These are phyloP conservation scores for Globisporangium uncinulatum DNA, from an alignment of 352 stramenopile species.

Conservation along the genomic window DNA sequence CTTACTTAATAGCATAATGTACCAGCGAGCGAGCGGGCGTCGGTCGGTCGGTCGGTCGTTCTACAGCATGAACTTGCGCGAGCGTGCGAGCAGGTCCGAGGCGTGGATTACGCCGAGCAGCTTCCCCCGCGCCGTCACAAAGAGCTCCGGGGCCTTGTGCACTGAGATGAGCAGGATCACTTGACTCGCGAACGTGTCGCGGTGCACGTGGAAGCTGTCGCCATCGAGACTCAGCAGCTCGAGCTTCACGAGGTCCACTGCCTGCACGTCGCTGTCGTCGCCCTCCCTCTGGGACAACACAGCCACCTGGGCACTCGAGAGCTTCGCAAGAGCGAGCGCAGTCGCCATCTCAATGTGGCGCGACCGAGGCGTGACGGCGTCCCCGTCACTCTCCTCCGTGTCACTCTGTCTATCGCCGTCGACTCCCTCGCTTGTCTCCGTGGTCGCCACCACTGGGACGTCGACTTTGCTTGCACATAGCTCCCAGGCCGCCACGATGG, in stretches of 20 bases:
- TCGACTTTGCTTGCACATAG: constrained; percentile 1
- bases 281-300: constrained; percentile 17
- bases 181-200: constrained; percentile 59
- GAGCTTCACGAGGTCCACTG: constrained; percentile 54
- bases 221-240: constrained; percentile 59
- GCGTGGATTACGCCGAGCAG: constrained; percentile 71
- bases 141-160: constrained; percentile 69
- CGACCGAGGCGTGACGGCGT: constrained; percentile 17
- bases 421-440: background rate
- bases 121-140: constrained; percentile 66
- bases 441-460: constrained; percentile 18
- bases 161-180: constrained; percentile 77
- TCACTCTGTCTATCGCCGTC: background rate
- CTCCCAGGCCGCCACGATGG: constrained; percentile 52
- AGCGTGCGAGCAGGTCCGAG: constrained; percentile 55
- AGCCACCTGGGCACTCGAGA: constrained; percentile 19
- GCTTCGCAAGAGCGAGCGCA: constrained; percentile 17
- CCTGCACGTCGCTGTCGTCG: constrained; percentile 18
- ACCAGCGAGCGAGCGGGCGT: background rate
- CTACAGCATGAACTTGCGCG: constrained; percentile 51
- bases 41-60: background rate
- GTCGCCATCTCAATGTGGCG: constrained; percentile 16
- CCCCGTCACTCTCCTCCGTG: background rate
- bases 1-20: background rate
- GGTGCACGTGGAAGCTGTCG: constrained; percentile 64